These are phyloP conservation scores for Fusarium gaditjirri DNA, from an alignment of 2,329 filamentous ascomycete species.

Conservation along the genomic window DNA sequence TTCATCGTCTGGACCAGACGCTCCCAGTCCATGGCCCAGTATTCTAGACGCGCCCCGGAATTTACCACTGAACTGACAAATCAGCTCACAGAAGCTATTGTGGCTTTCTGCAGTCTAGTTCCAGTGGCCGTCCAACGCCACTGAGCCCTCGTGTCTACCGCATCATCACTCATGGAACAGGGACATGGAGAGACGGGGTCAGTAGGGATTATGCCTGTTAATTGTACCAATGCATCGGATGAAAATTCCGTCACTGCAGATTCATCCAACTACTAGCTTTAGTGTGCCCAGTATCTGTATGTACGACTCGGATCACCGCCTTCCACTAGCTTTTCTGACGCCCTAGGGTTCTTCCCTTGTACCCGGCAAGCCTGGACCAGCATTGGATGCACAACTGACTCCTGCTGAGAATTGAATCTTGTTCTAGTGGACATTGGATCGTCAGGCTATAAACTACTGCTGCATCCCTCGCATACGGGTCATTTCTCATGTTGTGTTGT, in stretches of 20 bases:
- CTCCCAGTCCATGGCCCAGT: background rate
- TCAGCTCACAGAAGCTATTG: background rate
- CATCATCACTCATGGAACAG: background rate
- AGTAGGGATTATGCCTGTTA: constrained; percentile 7
- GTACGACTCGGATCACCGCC: constrained; percentile 38
- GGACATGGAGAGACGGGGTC: background rate
- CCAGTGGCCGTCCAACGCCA: background rate
- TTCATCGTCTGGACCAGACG: background rate
- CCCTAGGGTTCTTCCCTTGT: constrained; percentile 11
- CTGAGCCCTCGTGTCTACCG: background rate
- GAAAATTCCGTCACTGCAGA: constrained; percentile 8
- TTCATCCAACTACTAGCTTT: background rate
- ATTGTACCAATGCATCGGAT: constrained; percentile 2
- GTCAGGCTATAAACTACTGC: background rate
- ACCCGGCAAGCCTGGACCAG: constrained; percentile 27
- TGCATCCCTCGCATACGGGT: constrained; percentile 1
- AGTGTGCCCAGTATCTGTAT: constrained; percentile 13
- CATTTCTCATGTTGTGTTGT: background rate
- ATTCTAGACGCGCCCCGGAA: background rate
- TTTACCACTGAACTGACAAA: background rate
- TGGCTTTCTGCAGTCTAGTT: background rate
- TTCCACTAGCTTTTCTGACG: constrained; percentile 25
- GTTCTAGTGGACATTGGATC: background rate
- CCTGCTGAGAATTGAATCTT: background rate
- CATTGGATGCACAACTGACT: background rate